phyloP scores from a whole-genome alignment of 768 basidiomycete genomes.

The Cyclocybe cylindracea region DNA sequence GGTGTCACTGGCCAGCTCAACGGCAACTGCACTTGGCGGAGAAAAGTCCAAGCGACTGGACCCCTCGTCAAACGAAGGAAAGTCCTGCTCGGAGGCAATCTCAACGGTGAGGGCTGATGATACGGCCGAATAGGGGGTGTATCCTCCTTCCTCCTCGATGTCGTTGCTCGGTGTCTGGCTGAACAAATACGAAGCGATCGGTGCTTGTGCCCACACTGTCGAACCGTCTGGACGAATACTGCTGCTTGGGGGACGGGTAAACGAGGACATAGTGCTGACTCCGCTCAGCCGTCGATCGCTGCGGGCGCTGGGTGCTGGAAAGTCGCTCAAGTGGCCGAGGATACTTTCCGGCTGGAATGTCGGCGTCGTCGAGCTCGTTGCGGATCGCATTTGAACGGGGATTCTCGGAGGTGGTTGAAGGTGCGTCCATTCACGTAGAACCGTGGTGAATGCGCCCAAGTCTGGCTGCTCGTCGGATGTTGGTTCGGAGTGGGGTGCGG shows the following conservation, averaged over 20 bases:
- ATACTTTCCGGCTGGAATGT: conserved; percentile 24
- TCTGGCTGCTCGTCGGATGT: conserved; percentile 70
- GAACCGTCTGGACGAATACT: conserved; percentile 38
- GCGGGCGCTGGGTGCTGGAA: conserved; percentile 6
- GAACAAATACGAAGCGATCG: conserved; percentile 58
- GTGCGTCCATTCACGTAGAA: conserved; percentile 65
- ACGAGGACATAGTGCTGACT: conserved; percentile 22
- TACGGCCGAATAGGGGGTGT: conserved; percentile 21
- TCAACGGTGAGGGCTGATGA: conserved; percentile 40
- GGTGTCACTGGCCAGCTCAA: conserved; percentile 13
- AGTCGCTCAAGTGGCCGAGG: conserved; percentile 12
- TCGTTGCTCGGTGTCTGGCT: conserved; percentile 24
- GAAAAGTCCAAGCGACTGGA: conserved; percentile 9
- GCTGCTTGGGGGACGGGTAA: conserved; percentile 27
- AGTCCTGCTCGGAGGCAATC: conserved; percentile 32
- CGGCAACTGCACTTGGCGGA: not conserved
- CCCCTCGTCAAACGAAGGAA: conserved; percentile 20
- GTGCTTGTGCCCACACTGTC: conserved; percentile 65
- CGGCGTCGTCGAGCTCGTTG: conserved; percentile 25
- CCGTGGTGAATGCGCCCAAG: conserved; percentile 69
- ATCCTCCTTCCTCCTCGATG: conserved; percentile 13
- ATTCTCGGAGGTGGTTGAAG: conserved; percentile 49
- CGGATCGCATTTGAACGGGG: conserved; percentile 24
- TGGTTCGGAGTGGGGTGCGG: conserved; percentile 39
- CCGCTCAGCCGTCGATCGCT: conserved; percentile 9